Percentiles rank a stretch among this genome's conserved stretches.
phyloP scores from a whole-genome alignment of 192 early-diverging fungal genomes.

The Backusella tarrabulga region DNA sequence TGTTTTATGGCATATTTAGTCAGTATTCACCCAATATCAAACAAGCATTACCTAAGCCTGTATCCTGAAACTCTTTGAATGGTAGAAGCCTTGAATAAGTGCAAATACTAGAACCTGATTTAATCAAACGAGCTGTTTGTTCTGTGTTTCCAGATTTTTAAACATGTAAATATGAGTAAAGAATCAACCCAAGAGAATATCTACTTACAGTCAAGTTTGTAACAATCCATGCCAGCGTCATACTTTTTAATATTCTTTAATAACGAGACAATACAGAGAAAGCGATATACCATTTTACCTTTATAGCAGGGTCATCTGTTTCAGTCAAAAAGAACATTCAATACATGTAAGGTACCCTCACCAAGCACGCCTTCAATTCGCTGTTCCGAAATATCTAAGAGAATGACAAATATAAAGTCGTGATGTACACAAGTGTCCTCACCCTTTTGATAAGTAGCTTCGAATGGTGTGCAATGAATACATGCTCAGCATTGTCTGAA shows the following conservation, averaged over 20 bases:
- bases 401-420: too few relatives aligned
- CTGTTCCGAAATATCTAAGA: neutral
- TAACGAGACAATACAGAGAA: too few relatives aligned
- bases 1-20: too few relatives aligned
- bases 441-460: neutral
- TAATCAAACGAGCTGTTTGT: conserved; percentile 7
- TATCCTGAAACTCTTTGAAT: neutral
- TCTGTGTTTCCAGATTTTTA: conserved; percentile 13
- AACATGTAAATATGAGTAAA: neutral
- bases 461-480: neutral
- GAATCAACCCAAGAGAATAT: too few relatives aligned
- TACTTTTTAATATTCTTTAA: conserved; percentile 1
- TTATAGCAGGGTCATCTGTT: neutral
- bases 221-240: conserved; percentile 24
- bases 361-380: conserved; percentile 16
- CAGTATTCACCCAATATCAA: too few relatives aligned
- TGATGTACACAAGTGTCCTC: too few relatives aligned
- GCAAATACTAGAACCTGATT: neutral
- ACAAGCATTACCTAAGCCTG: conserved; percentile 17
- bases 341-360: neutral
- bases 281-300: neutral
- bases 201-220: conserved; percentile 24
- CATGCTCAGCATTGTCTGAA: too few relatives aligned
- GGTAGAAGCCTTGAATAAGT: neutral
- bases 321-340: neutral